A percentile compares a stretch with the other conserved stretches of the same genome.
Conservation (phyloP, 83 land plant genomes). For the Picea abies region DNA sequence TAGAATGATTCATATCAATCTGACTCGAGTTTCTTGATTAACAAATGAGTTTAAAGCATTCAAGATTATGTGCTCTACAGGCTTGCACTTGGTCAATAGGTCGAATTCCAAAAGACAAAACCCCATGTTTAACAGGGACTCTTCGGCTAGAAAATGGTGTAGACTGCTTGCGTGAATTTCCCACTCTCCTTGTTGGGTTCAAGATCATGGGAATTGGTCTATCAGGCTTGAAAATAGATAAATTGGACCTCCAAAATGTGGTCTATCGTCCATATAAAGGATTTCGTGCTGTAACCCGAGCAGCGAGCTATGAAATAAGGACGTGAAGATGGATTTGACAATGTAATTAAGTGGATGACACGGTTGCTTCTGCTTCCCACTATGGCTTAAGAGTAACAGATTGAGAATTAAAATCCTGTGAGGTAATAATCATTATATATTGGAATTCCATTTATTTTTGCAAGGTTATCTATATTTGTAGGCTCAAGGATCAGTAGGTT, state of each 20-base stretch:
- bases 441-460: too few relatives aligned
- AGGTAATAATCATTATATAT: too few relatives aligned
- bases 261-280: conserved; percentile 76
- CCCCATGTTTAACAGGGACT: conserved; percentile 83
- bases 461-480: too few relatives aligned
- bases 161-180: conserved; percentile 68
- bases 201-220: conserved; percentile 87
- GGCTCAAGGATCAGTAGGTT: too few relatives aligned
- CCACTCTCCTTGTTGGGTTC: conserved; percentile 82
- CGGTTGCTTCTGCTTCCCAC: too few relatives aligned
- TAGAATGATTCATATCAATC: not conserved
- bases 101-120: conserved; percentile 86
- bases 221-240: conserved; percentile 86
- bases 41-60: not conserved
- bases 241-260: conserved; percentile 61
- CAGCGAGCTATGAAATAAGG: conserved; percentile 21
- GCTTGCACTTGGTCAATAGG: conserved; percentile 79
- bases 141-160: conserved; percentile 59
- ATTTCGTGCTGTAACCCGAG: conserved; percentile 86
- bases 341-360: too few relatives aligned
- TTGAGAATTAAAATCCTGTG: too few relatives aligned
- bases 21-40: not conserved
- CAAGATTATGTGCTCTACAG: conserved; percentile 33
- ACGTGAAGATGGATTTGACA: too few relatives aligned
- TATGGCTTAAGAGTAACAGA: too few relatives aligned